A percentile compares a stretch with the other conserved stretches of the same genome.
phyloP scores from a whole-genome alignment of 768 basidiomycete species.

The Macrolepiota dolichaula region DNA sequence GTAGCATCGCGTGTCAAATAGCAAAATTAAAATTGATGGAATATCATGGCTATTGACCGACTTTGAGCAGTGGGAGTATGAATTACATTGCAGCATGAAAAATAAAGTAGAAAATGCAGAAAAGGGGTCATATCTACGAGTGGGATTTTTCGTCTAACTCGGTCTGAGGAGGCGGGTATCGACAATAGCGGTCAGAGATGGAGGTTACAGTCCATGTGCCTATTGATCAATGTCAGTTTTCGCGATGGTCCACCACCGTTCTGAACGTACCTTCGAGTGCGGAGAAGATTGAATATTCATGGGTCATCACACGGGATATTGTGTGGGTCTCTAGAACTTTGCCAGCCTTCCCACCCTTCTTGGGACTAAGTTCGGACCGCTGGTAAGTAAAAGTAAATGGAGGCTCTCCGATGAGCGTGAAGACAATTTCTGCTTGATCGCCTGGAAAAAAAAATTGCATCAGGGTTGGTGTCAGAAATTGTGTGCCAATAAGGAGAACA shows the following conservation, averaged over 20 bases:
- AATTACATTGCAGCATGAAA: slow-evolving; percentile 6
- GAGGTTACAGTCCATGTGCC: slow-evolving; percentile 93
- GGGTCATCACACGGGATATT: slow-evolving; percentile 69
- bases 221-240: slow-evolving; percentile 20
- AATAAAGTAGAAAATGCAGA: slow-evolving; percentile 5
- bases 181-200: slow-evolving; percentile 86
- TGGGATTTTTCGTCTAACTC: slow-evolving; percentile 28
- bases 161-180: slow-evolving; percentile 75
- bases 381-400: slow-evolving; percentile 98
- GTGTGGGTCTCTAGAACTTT: slow-evolving; percentile 92
- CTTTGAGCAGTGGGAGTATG: background rate
- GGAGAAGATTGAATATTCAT: slow-evolving; percentile 88
- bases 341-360: slow-evolving; percentile 66
- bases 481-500: slow-evolving; percentile 8
- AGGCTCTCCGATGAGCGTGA: slow-evolving; percentile 85
- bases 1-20: slow-evolving; percentile 14
- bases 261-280: slow-evolving; percentile 73
- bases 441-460: slow-evolving; percentile 37
- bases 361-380: slow-evolving; percentile 65
- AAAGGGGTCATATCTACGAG: background rate
- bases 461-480: background rate
- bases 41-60: slow-evolving; percentile 7
- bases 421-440: slow-evolving; percentile 91
- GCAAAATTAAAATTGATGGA: background rate
- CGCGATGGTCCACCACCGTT: background rate